Evolutionary conservation across 2,329 filamentous ascomycete species (phyloP), one percentile per base, ranked within the genome.

Genomic region (Cordyceps pruinosa): DNA sequence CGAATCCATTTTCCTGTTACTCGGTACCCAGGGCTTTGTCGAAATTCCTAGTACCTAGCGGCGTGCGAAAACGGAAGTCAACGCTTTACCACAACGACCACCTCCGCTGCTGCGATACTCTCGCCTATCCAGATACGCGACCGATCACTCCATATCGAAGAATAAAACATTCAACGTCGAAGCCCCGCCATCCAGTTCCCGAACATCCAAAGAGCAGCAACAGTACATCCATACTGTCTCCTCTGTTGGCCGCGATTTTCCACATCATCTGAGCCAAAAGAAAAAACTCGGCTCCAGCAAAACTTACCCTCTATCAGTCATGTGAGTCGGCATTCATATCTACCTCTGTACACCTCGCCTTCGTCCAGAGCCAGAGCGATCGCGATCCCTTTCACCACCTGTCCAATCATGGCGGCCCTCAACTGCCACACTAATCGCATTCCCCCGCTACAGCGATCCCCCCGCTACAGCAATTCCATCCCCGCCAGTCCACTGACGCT

Each of bases 401-500:
- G 17, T 46, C 51, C 51, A 54, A 54, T 54, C 51, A 54, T 8
- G 32, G 6, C 41, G 28, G 6, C 30, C 26, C 23, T 13, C n/a
- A 25, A 13, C 19, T 12, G 28, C n/a, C 26, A 37, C 50, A 53
- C 21, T 34, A 41, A 1, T 28, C 26, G 39, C 50, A 44, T 34
- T 42, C 17, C 45, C 45, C 26, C 44, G 53, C 19, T 56, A 56
- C 35, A 48, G 15, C 44, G 26, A 48, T 54, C n/a, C 17, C 45
- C 45, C 26, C 44, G 53, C 19, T 56, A 56, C 35, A 48, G 15
- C 44, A 34, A 48, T 54, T 56, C 1, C 8, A 25, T 10, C 32
- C 32, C 44, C 21, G 12, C 34, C 3, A 19, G 44, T 34, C 48
- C 41, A 56, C 44, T 17, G 9, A 9, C 25, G 25, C 17, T 19